Conservation (phyloP, 306 rosid species). For the Citrullus mucosospermus region DNA sequence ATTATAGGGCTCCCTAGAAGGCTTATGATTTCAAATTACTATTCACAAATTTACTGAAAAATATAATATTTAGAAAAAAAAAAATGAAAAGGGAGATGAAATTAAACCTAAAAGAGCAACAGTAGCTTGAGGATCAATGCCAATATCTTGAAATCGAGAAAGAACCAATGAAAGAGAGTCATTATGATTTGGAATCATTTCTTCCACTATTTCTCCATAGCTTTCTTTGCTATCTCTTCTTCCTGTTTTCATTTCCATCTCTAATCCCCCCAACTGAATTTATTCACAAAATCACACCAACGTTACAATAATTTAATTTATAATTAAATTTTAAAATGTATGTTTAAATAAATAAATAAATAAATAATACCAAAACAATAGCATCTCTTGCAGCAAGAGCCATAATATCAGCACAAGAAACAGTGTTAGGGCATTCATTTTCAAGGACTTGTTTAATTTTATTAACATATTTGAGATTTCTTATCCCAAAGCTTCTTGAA, state of each 20-base stretch:
- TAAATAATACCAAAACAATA: slow-evolving; percentile 33
- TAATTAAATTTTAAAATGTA: too few species aligned
- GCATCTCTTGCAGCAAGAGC: slow-evolving; percentile 89
- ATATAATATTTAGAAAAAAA: not conserved
- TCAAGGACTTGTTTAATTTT: slow-evolving; percentile 58
- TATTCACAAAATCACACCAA: too few species aligned
- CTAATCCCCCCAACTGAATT: slow-evolving; percentile 40
- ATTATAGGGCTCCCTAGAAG: too few species aligned
- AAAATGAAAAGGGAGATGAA: not conserved
- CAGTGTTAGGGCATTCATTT: slow-evolving; percentile 49
- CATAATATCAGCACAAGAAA: slow-evolving; percentile 81
- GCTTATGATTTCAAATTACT: too few species aligned
- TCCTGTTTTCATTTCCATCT: slow-evolving; percentile 70
- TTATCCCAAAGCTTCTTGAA: slow-evolving; percentile 57
- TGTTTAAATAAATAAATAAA: too few species aligned
- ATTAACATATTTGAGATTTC: slow-evolving; percentile 56
- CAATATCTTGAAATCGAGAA: slow-evolving; percentile 56
- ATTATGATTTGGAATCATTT: slow-evolving; percentile 61
- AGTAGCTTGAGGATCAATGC: slow-evolving; percentile 52
- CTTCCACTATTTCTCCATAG: slow-evolving; percentile 25
- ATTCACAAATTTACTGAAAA: too few species aligned
- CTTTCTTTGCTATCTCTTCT: slow-evolving; percentile 60
- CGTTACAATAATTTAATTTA: not conserved
- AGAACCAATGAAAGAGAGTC: slow-evolving; percentile 57
- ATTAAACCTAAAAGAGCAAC: slow-evolving; percentile 68